These are phyloP conservation scores for Schwanniomyces etchellsii DNA, from an alignment of 1,139 yeast species.

Conservation along the genomic window DNA sequence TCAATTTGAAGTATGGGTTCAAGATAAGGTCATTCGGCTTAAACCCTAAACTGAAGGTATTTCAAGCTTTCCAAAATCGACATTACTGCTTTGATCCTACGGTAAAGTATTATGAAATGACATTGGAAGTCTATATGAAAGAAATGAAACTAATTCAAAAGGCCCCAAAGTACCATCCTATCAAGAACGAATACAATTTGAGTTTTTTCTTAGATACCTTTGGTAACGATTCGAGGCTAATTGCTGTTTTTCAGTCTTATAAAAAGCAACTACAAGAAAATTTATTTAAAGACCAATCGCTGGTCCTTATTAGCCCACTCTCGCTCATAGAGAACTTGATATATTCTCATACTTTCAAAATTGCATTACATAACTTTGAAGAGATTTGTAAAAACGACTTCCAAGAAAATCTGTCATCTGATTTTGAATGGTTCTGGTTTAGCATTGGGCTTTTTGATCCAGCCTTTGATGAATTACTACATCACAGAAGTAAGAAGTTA, in stretches of 20 bases:
- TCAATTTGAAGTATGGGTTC: not conserved
- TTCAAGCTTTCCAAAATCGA: no score
- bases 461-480: conserved; percentile 12
- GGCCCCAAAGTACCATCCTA: no score
- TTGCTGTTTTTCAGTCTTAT: not conserved
- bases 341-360: conserved; percentile 11
- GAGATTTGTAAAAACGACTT: conserved; percentile 2
- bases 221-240: not conserved
- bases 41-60: not conserved
- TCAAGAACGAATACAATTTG: not conserved
- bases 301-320: conserved; percentile 1
- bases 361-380: conserved; percentile 9
- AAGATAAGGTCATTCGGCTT: not conserved
- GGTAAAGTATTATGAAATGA: not conserved
- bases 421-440: conserved; percentile 22
- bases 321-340: conserved; percentile 9
- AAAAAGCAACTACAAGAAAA: not conserved
- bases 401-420: not conserved
- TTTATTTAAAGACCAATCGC: not conserved
- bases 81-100: no score
- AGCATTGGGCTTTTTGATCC: conserved; percentile 19
- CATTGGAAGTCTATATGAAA: not conserved
- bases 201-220: not conserved
- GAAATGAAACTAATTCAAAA: no score
- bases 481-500: conserved; percentile 9